Percentiles rank a stretch among this genome's conserved stretches.
These are phyloP conservation scores for Phyllosticta ampelicida DNA, from an alignment of 2,329 filamentous ascomycete species.

Conservation along the genomic window DNA sequence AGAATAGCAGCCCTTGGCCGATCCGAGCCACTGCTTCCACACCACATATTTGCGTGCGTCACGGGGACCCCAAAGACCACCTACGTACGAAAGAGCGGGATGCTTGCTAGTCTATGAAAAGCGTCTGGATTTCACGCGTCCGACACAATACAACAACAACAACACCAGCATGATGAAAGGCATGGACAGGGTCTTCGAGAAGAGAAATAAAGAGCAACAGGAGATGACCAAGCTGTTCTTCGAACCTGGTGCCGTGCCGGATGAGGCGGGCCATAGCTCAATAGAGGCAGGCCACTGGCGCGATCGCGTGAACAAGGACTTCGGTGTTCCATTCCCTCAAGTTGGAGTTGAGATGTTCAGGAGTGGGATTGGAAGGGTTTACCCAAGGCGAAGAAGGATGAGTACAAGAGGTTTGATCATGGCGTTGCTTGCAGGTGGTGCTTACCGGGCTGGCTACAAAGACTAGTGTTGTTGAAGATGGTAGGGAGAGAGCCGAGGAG, in stretches of 20 bases:
- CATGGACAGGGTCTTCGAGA: neutral
- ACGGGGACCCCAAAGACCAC: constrained; percentile 2
- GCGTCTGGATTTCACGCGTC: neutral
- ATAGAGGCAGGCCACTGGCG: neutral
- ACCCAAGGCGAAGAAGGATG: neutral
- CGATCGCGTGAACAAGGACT: constrained; percentile 13
- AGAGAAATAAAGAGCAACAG: neutral
- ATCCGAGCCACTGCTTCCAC: neutral
- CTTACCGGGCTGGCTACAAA: neutral
- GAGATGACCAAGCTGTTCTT: constrained; percentile 10
- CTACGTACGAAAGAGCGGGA: constrained; percentile 12
- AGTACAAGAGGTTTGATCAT: neutral
- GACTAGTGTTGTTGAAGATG: neutral
- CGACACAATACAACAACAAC: neutral
- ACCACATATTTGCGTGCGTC: neutral
- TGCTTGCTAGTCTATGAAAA: constrained; percentile 13
- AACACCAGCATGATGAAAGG: neutral
- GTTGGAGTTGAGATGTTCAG: constrained; percentile 11
- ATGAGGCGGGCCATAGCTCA: neutral
- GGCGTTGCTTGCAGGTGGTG: neutral
- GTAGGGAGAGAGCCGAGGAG: too few species aligned
- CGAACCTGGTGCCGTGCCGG: neutral
- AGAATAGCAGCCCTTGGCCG: neutral
- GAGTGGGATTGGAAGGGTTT: constrained; percentile 13
- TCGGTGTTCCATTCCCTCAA: constrained; percentile 12